phyloP scores from a whole-genome alignment of 1,139 yeast species.

The Arxiozyma bovina region DNA sequence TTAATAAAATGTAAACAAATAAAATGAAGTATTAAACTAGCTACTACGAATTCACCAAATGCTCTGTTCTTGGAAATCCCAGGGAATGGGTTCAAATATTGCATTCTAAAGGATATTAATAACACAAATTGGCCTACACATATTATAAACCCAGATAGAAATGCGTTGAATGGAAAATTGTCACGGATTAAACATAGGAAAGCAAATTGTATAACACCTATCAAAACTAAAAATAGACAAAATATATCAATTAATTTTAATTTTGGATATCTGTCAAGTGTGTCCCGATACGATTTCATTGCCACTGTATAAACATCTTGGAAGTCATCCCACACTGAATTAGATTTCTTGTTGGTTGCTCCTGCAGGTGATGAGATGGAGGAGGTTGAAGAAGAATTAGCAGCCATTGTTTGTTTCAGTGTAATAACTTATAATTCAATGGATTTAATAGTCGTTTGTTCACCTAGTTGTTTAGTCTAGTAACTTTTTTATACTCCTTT shows the following conservation, averaged over 20 bases:
- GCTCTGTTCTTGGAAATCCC: slow-evolving; percentile 68
- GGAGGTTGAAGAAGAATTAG: slow-evolving; percentile 19
- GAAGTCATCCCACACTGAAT: slow-evolving; percentile 35
- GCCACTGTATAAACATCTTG: slow-evolving; percentile 42
- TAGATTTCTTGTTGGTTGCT: slow-evolving; percentile 6
- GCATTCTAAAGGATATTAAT: slow-evolving; percentile 71
- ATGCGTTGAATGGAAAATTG: slow-evolving; percentile 93
- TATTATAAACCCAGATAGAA: slow-evolving; percentile 82
- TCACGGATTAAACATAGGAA: slow-evolving; percentile 68
- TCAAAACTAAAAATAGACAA: slow-evolving; percentile 58
- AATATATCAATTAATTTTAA: slow-evolving; percentile 69
- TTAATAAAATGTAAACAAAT: slow-evolving; percentile 86
- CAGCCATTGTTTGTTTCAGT: slow-evolving; percentile 9
- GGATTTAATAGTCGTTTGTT: background rate
- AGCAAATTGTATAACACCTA: slow-evolving; percentile 71
- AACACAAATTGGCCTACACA: slow-evolving; percentile 96
- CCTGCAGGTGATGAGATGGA: background rate
- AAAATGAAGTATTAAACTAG: slow-evolving; percentile 82
- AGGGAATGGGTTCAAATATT: slow-evolving; percentile 43
- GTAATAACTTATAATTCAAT: background rate
- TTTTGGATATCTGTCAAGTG: slow-evolving; percentile 30
- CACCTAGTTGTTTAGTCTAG: background rate
- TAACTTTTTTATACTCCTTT: too few relatives aligned
- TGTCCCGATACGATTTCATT: slow-evolving; percentile 37
- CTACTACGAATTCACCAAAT: slow-evolving; percentile 81